Evolutionary conservation across 2,329 filamentous ascomycete genomes (phyloP), one percentile per base, ranked within the genome.

Genomic region (Neopestalotiopsis clavispora): DNA sequence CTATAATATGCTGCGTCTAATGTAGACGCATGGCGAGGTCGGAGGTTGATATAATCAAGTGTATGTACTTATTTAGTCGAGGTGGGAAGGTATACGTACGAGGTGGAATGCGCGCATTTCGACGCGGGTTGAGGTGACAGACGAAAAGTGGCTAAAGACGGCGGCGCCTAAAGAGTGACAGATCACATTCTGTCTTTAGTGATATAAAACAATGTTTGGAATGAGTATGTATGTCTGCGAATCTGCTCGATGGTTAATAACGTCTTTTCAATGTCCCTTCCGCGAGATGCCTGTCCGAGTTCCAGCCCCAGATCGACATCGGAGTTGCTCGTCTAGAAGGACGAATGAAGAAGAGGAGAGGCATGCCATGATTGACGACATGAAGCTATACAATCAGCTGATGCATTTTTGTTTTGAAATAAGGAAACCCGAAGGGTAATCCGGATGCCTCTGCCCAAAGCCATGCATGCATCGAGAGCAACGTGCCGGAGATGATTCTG

Each of bases 121-220:
- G 45, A 52, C 9, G 45, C 45, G n/a, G 17, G n/a, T 9, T 20
- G 45, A 52, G n/a, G 20, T 23, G 45, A 52, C 9, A 17, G 20
- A 52, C 6, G n/a, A 52, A 52, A n/a, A 52, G 45, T 52, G 20
- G 20, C 45, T 52, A n/a, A 52, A 52, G 20, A 23, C 17, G 14
- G 9, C 20, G 45, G 45, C 45, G 45, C 45, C 45, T 52, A 52
- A 52, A 5, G n/a, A 52, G 45, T 23, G 59, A 42, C 63, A 40
- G 63, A 63, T 67, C 59, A 67, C 59, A 52, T 32, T 17, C 30
- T 64, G 45, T 5, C n/a, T 14, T 52, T 7, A 52, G 7, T 38
- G 34, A 38, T 52, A 14, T 17, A 52, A 52, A n/a, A 9, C 34
- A 38, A 38, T 7, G 34, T 38, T 10, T 38, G 10, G 34, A 10